Evolutionary conservation across 2,329 filamentous ascomycete genomes (phyloP), one percentile per base, ranked within the genome.

Genomic region (Plenodomus biglobosus): DNA sequence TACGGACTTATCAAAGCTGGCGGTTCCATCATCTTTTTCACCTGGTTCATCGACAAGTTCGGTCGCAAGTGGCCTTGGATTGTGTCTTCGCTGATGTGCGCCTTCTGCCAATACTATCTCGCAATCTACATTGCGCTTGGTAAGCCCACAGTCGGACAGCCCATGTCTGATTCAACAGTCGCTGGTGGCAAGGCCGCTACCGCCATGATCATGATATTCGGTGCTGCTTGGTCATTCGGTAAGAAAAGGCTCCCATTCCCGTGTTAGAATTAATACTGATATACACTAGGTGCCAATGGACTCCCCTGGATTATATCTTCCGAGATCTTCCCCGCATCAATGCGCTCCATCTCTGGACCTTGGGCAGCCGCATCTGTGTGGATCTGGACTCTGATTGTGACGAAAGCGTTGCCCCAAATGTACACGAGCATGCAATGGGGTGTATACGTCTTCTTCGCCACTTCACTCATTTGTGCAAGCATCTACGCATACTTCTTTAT

Each of bases 251-350:
- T 32, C 27, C 27, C 13, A 24, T 0, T 37, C 38, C 35, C n/a
- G n/a, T n/a, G n/a, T 10, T 38, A 22, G 11, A 34, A n/a, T 13
- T 22, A 34, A 39, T 6, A n/a, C 3, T 34, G 16, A 21, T 21
- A n/a, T 19, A 24, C 64, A 8, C 71, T 73, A 35, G 71, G 72
- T 34, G 64, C 69, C 1, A 75, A 75, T 39, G 73, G 73, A 2
- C 52, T 75, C 0, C 73, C 72, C 0, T 75, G 73, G 72, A 75
- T 76, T 50, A 71, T 75, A n/a, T 72, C 69, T 1, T 65, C 73
- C 1, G 73, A 76, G 53, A 76, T 75, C 19, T 75, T 76, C 54
- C 73, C 74, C 0, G 62, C 64, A 3, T 67, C 66, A 1, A 56
- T 75, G 16, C 62, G 73, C 5, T 69, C 65, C 16, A 64, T 76